Base-by-base conservation (phyloP, 108 stramenopile species). In the Pseudonitzschia multistriata region DNA sequence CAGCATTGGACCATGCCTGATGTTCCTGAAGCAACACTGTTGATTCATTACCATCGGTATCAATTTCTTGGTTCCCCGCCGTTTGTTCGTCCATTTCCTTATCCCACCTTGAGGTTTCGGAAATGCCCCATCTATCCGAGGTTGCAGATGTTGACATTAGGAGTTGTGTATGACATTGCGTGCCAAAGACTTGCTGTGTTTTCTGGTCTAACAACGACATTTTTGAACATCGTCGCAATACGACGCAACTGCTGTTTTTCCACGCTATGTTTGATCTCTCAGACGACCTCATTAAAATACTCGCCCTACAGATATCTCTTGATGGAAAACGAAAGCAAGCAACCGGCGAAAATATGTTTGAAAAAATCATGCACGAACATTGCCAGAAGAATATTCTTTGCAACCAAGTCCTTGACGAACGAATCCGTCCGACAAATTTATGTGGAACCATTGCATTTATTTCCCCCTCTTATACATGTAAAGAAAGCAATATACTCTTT, bases 1-100 rank as follows among this genome's bases (percentile, higher is more conserved):
- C 33, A 11, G 74, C 73, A 45, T 67, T 50, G 3, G 66, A 62
- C 73, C 79, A 80, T 10, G 49, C 27, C 49, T 42, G 45, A 48
- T 80, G 48, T 33, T 80, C 79, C 39, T 67, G 40, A 11, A 69
- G 37, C n/a, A 74, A 21, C 37, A 31, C 22, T 25, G 55, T 57
- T n/a, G 50, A 22, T 21, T 27, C 21, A 10, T 62, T 56, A 29
- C 71, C 70, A 24, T 42, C 35, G 10, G 52, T 40, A 34, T 62
- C 54, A 14, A 27, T 40, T 7, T 28, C 31, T 11, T 40, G 24
- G 47, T 77, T 63, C 6, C 49, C 69, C 28, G 74, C 73, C 1
- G 65, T 62, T 15, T 39, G 24, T 36, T 69, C 55, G n/a, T 34
- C 50, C 10, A 3, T 6, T 40, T 37, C 19, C 5, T 69, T 55